Base-by-base conservation (phyloP, 768 basidiomycete species). In the Boletus tomentosulus region DNA sequence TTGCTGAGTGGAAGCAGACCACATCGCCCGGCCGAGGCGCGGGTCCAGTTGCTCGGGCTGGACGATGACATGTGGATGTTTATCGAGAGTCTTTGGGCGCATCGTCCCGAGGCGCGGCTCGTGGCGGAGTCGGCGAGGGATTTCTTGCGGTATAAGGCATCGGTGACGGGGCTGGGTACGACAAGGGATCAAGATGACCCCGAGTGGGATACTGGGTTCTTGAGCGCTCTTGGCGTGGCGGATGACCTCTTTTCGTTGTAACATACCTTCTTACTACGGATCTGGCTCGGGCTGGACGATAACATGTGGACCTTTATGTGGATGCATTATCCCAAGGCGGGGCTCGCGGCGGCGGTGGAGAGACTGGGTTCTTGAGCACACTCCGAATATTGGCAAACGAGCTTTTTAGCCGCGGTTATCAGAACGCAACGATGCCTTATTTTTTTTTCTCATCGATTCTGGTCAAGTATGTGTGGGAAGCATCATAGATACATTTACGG, bases 31-130 rank as follows among this genome's bases (percentile, higher is more conserved):
- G 53, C 54, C 8, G 56, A 56, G 1, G 12, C 31, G 24, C 44
- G 48, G 8, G 45, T 33, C 35, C 46, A 24, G 19, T 41, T 30
- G 27, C 56, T 65, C 7, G 71, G 70, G 34, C 13, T 71, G 38
- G 66, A 71, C 47, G 62, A 67, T 43, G 58, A 63, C 30, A 58
- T 70, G 51, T 74, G 73, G 72, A 24, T 33, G 51, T 57, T 73
- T 13, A 60, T 69, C 25, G 53, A 60, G 46, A 54, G 46, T 16
- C 63, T 73, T 1, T 73, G 71, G 71, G 44, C 52, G 7, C 53
- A 57, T 7, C 53, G 59, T 16, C 70, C 73, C 4, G 56, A 63
- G 6, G 53, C 56, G 1, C 69, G 71, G 6, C 66, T 63, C 4
- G 59, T 61, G 1, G 65, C 69, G 6, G 52, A 45, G 43, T 61